A percentile compares a stretch with the other conserved stretches of the same genome.
Conservation (phyloP, 371 early-diverging fungal species). For the Mucor mucedo region DNA sequence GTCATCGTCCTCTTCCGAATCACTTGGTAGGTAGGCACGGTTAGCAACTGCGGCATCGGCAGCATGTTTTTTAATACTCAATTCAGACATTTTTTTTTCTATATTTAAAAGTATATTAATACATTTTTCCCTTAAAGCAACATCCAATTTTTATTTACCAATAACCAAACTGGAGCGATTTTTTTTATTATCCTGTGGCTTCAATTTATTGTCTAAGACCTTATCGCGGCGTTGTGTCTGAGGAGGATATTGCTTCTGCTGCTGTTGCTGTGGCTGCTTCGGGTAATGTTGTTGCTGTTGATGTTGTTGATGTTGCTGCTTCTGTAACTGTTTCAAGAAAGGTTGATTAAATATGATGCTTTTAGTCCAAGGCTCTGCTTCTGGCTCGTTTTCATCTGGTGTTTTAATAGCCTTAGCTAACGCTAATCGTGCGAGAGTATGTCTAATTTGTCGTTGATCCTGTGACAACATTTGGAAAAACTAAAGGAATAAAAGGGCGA, state of each 20-base stretch:
- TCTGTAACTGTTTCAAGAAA: constrained; percentile 22
- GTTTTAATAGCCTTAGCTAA: constrained; percentile 57
- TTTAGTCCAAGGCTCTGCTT: constrained; percentile 45
- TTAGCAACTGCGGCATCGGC: neutral
- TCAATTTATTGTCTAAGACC: neutral
- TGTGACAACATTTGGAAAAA: neutral
- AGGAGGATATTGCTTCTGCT: too few species aligned
- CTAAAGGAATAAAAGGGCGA: neutral
- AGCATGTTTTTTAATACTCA: neutral
- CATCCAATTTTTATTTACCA: neutral
- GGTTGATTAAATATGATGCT: constrained; percentile 55
- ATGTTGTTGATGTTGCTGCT: neutral
- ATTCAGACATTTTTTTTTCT: neutral
- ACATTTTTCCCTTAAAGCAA: neutral
- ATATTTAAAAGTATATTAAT: neutral
- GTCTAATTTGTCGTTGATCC: constrained; percentile 4
- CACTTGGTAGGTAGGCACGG: constrained; percentile 15
- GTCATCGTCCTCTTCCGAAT: constrained; percentile 16
- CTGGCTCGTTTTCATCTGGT: constrained; percentile 32
- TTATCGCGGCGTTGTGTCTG: neutral
- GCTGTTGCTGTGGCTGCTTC: neutral
- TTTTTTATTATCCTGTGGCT: neutral
- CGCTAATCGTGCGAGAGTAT: constrained; percentile 11
- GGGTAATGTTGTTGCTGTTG: neutral
- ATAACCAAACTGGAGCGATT: neutral